Conservation (phyloP, 1,139 yeast species). For the Yamadazyma conglobata region DNA sequence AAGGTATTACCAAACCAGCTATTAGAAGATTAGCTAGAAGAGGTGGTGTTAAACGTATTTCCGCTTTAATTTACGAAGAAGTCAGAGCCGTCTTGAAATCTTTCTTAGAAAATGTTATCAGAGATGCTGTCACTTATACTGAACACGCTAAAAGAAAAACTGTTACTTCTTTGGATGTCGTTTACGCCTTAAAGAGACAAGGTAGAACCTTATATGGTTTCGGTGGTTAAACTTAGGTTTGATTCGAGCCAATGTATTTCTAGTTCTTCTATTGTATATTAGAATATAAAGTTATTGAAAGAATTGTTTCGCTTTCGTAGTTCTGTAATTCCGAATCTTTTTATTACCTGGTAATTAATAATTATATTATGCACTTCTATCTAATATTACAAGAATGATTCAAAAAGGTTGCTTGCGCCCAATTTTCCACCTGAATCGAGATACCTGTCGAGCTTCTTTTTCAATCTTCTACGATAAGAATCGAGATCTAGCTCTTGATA, state of each 20-base stretch:
- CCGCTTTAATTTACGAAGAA: constrained; percentile 98
- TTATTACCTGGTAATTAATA: too few relatives aligned
- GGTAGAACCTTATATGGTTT: constrained; percentile 99
- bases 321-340: too few relatives aligned
- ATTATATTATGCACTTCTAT: too few relatives aligned
- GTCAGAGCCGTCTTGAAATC: constrained; percentile 96
- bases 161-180: constrained; percentile 22
- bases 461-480: constrained; percentile 30
- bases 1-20: constrained; percentile 99
- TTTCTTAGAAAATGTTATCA: constrained; percentile 94
- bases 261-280: constrained; percentile 17
- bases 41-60: constrained; percentile 99
- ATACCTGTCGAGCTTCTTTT: constrained; percentile 21
- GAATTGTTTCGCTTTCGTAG: neutral
- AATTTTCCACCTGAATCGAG: constrained; percentile 27
- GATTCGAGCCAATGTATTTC: constrained; percentile 12
- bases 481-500: constrained; percentile 30
- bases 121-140: constrained; percentile 98
- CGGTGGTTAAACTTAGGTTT: constrained; percentile 83
- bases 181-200: constrained; percentile 68
- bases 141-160: constrained; percentile 99
- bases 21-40: constrained; percentile 99
- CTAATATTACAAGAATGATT: constrained; percentile 1
- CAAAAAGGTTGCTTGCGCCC: constrained; percentile 18
- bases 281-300: constrained; percentile 12